Percentiles rank a stretch among this genome's conserved stretches.
Evolutionary conservation across 1,284 basidiomycete genomes (phyloP).

Genomic region (Ustilago vetiveriae): DNA sequence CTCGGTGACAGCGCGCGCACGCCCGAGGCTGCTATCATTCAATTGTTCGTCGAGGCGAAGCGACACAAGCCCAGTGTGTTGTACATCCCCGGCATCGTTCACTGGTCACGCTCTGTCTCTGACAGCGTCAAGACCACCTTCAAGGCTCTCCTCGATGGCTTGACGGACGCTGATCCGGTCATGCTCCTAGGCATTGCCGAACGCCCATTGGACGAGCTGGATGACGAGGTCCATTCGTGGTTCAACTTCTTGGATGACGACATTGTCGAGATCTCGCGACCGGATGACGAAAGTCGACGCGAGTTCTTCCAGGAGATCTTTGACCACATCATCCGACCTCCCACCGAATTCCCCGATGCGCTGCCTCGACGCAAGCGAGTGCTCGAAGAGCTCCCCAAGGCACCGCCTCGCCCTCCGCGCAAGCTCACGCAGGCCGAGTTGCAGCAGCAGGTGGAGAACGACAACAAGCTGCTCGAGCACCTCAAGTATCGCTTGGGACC

Average conservation of each 20-base stretch:
- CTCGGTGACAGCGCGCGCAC: constrained; percentile 90
- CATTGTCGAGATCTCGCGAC: constrained; percentile 73
- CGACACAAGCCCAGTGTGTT: constrained; percentile 95
- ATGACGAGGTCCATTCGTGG: constrained; percentile 86
- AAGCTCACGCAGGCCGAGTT: constrained; percentile 85
- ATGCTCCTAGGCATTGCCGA: constrained; percentile 89
- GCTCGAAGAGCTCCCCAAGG: constrained; percentile 85
- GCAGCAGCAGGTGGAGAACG: constrained; percentile 82
- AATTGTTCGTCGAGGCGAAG: constrained; percentile 97
- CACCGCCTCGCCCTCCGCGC: constrained; percentile 86
- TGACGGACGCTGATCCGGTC: constrained; percentile 89
- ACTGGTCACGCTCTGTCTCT: constrained; percentile 85
- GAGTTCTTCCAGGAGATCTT: constrained; percentile 77
- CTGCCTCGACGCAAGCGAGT: constrained; percentile 83
- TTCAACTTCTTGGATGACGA: constrained; percentile 84
- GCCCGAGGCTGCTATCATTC: constrained; percentile 89
- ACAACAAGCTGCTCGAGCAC: constrained; percentile 80
- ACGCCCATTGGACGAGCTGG: constrained; percentile 76
- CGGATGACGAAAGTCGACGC: constrained; percentile 72
- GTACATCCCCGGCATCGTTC: constrained; percentile 87
- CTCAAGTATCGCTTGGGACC: constrained; percentile 87
- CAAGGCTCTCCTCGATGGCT: constrained; percentile 86
- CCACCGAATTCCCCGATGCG: constrained; percentile 90
- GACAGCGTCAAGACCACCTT: constrained; percentile 87
- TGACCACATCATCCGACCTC: constrained; percentile 70